Evolutionary conservation across 139 green algal species (phyloP).

Genomic region (Astrephomene gubernaculifera): DNA sequence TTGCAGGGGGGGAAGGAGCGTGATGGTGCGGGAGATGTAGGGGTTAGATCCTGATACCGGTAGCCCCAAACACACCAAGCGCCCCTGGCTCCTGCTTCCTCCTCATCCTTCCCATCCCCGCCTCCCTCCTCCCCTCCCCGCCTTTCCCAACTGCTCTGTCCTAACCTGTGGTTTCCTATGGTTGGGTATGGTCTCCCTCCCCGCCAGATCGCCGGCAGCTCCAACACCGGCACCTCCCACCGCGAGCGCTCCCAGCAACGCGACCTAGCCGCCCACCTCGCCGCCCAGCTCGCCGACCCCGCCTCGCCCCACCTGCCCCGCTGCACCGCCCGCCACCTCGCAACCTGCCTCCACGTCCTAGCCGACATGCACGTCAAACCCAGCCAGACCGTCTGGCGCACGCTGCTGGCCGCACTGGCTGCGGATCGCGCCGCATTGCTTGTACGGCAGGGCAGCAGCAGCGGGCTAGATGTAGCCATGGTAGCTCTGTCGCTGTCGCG

Average conservation of each 20-base stretch:
- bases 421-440: slow-evolving; percentile 1
- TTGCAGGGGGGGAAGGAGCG: no score
- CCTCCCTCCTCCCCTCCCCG: no score
- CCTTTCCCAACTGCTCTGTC: no score
- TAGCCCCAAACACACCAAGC: no score
- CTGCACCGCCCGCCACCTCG: slow-evolving; percentile 7
- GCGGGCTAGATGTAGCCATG: slow-evolving; percentile 2
- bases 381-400: not conserved
- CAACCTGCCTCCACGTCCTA: slow-evolving; percentile 13
- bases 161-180: no score
- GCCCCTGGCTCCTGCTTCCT: no score
- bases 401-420: slow-evolving; percentile 6
- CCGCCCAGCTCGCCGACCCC: not conserved
- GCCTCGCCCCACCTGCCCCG: not conserved
- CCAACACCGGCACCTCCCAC: no score
- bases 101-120: no score
- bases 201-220: not conserved
- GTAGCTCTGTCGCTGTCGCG: not conserved
- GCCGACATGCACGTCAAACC: not conserved
- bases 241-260: not conserved
- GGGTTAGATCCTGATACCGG: no score
- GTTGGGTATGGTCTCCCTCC: no score
- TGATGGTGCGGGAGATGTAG: no score
- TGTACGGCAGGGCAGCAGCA: no score
- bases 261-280: not conserved